Conservation (phyloP, 192 early-diverging fungal genomes). For the Oehlia diaphana region DNA sequence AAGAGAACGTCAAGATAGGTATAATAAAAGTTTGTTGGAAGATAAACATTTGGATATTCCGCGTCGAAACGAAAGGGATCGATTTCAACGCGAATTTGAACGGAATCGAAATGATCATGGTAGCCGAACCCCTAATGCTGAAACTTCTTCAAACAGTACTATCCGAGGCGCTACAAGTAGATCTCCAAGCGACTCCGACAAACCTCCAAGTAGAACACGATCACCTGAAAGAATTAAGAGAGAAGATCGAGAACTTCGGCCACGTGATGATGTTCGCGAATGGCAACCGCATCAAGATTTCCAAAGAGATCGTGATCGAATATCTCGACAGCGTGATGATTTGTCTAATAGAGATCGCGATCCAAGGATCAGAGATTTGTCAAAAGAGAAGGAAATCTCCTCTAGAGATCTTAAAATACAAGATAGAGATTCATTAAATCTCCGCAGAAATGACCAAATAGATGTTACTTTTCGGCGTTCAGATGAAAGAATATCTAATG, state of each 20-base stretch:
- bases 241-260: neutral
- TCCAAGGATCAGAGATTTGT: neutral
- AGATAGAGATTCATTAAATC: neutral
- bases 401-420: neutral
- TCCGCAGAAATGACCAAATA: slow-evolving; percentile 2
- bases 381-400: neutral
- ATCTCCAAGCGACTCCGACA: slow-evolving; percentile 10
- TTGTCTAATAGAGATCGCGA: slow-evolving; percentile 7
- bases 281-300: neutral
- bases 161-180: neutral
- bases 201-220: neutral
- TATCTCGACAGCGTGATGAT: slow-evolving; percentile 4
- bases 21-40: slow-evolving; percentile 21
- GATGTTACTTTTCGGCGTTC: neutral
- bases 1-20: slow-evolving; percentile 13
- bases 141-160: slow-evolving; percentile 15
- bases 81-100: neutral
- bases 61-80: slow-evolving; percentile 3
- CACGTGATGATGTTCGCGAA: neutral
- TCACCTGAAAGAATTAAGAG: neutral
- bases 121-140: neutral
- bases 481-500: neutral
- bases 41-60: slow-evolving; percentile 21
- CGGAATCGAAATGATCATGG: neutral
- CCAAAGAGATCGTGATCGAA: neutral